Evolutionary conservation across 257 asterid species (phyloP).

Genomic region (Scutellaria barbata): DNA sequence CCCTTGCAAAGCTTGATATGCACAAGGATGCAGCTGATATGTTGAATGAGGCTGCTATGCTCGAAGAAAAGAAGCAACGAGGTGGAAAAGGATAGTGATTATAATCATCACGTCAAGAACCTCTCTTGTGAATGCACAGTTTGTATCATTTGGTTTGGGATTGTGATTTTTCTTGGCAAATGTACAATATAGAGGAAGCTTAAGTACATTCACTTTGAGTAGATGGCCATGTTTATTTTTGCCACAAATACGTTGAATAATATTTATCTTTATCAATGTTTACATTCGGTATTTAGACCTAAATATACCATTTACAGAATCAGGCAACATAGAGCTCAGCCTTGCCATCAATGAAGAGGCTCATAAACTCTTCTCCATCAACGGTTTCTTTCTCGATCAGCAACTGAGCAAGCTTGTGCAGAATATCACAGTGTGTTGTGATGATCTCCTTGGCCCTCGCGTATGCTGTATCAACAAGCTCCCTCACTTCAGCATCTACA

Average conservation of each 20-base stretch:
- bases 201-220: conserved; percentile 24
- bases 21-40: conserved; percentile 96
- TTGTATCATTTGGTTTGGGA: conserved; percentile 50
- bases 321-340: conserved; percentile 77
- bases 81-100: conserved; percentile 57
- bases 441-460: conserved; percentile 67
- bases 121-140: conserved; percentile 41
- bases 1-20: conserved; percentile 95
- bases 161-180: conserved; percentile 43
- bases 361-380: conserved; percentile 99
- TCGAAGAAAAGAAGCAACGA: conserved; percentile 82
- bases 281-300: conserved; percentile 19
- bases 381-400: conserved; percentile 91
- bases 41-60: conserved; percentile 87
- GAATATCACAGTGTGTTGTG: conserved; percentile 73
- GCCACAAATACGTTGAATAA: conserved; percentile 41
- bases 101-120: background rate
- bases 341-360: conserved; percentile 93
- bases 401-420: conserved; percentile 90
- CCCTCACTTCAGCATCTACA: conserved; percentile 90
- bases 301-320: conserved; percentile 31
- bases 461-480: conserved; percentile 82
- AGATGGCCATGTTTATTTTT: conserved; percentile 35
- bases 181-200: conserved; percentile 51
- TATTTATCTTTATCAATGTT: conserved; percentile 33